phyloP scores from a whole-genome alignment of 257 asterid species.

The Plectranthus barbatus region DNA sequence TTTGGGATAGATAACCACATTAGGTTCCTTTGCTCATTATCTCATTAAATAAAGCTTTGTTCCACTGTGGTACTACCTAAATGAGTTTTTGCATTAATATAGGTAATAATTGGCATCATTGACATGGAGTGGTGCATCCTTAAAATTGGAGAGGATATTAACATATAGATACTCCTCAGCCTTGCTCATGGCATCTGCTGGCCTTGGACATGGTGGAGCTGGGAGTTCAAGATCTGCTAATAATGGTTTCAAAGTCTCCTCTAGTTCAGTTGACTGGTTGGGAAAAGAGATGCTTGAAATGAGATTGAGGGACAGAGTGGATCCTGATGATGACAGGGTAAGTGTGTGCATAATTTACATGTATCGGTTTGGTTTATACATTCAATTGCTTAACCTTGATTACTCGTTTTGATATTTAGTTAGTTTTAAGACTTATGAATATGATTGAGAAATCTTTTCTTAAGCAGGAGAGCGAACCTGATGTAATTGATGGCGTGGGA shows the following conservation, averaged over 20 bases:
- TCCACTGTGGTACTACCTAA: slow-evolving; percentile 7
- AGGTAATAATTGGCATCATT: slow-evolving; percentile 37
- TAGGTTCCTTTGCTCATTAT: not conserved
- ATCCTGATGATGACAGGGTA: slow-evolving; percentile 77
- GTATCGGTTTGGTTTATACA: not conserved
- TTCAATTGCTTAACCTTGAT: not conserved
- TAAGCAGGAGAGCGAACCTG: slow-evolving; percentile 94
- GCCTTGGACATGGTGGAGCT: slow-evolving; percentile 67
- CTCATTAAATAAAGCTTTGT: not conserved
- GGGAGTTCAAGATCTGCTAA: slow-evolving; percentile 57
- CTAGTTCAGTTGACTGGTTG: slow-evolving; percentile 95
- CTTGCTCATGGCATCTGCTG: slow-evolving; percentile 52
- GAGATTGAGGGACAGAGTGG: slow-evolving; percentile 81
- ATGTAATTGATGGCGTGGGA: slow-evolving; percentile 86
- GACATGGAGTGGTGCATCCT: slow-evolving; percentile 28
- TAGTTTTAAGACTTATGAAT: not conserved
- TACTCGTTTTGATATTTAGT: slow-evolving; percentile 1
- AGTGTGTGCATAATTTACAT: slow-evolving; percentile 8
- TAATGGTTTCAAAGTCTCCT: slow-evolving; percentile 64
- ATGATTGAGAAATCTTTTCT: not conserved
- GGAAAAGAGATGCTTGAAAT: slow-evolving; percentile 94
- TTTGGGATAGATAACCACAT: slow-evolving; percentile 1
- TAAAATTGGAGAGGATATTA: slow-evolving; percentile 20
- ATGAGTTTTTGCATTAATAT: slow-evolving; percentile 10
- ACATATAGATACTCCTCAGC: slow-evolving; percentile 18